Conservation (phyloP, 2,329 filamentous ascomycete genomes). For the Talaromyces rugulosus region DNA sequence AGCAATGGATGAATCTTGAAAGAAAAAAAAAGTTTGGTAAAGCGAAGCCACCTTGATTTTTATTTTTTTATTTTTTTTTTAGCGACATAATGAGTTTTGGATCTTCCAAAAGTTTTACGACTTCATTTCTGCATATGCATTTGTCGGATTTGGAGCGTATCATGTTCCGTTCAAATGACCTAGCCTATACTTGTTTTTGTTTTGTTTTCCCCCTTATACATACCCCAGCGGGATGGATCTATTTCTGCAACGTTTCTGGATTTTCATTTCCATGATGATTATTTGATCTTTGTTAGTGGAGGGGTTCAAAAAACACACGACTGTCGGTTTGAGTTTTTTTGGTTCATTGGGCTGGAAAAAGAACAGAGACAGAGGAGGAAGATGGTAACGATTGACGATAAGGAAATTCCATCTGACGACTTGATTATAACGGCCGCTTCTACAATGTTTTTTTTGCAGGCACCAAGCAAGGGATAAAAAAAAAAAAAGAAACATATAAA, state of each 20-base stretch:
- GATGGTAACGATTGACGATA: background rate
- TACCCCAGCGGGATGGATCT: background rate
- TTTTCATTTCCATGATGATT: background rate
- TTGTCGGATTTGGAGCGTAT: background rate
- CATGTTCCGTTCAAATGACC: background rate
- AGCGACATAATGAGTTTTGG: background rate
- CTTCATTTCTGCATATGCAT: background rate
- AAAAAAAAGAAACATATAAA: background rate
- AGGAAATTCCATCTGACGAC: background rate
- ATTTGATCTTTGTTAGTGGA: background rate
- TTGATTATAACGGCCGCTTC: background rate
- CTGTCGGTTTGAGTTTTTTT: background rate
- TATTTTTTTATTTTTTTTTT: background rate
- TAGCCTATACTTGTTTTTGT: background rate
- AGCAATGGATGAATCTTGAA: slow-evolving; percentile 18
- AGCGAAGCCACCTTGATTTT: background rate
- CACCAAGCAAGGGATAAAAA: background rate
- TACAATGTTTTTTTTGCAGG: background rate
- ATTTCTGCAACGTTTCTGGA: background rate
- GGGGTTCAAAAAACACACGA: background rate
- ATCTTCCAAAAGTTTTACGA: background rate
- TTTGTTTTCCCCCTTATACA: background rate
- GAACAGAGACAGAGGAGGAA: background rate
- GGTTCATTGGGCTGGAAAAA: background rate
- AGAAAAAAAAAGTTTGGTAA: background rate